A percentile compares a stretch with the other conserved stretches of the same genome.
Conservation (phyloP, 495 filamentous ascomycete species). For the Hypoxylon lienhwacheense region DNA sequence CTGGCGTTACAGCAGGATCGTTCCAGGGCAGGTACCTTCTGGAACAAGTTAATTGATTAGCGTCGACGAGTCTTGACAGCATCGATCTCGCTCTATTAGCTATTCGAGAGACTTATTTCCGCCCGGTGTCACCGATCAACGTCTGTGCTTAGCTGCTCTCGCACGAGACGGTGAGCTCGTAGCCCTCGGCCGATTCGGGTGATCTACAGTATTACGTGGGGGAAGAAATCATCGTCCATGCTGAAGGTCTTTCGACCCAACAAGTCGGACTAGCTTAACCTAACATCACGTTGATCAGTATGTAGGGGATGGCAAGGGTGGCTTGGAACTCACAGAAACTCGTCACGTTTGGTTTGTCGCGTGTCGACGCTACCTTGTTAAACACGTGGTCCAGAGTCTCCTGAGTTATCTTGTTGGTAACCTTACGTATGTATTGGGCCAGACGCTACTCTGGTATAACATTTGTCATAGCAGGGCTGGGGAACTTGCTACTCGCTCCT, state of each 20-base stretch:
- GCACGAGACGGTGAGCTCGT: not conserved
- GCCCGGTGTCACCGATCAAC: not conserved
- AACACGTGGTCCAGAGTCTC: constrained; percentile 40
- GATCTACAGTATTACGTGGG: not conserved
- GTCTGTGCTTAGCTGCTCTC: not conserved
- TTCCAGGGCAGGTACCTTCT: not conserved
- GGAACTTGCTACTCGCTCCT: too few species aligned
- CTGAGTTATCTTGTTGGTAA: constrained; percentile 45
- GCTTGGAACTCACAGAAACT: not conserved
- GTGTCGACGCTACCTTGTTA: constrained; percentile 38
- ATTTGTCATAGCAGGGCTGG: constrained; percentile 34
- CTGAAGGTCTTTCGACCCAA: not conserved
- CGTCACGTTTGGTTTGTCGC: constrained; percentile 38
- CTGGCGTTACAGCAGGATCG: too few species aligned
- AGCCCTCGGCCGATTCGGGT: constrained; percentile 2
- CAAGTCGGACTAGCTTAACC: not conserved
- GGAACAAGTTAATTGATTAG: not conserved
- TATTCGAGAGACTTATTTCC: constrained; percentile 4
- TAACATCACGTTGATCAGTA: constrained; percentile 4
- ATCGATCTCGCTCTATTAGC: constrained; percentile 2
- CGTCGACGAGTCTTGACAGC: not conserved
- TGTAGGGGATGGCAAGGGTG: not conserved
- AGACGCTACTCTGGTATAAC: constrained; percentile 43
- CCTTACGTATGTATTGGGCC: constrained; percentile 43
- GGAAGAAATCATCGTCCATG: too few species aligned